Conservation (phyloP, 768 basidiomycete genomes). For the Grammothele lineata region DNA sequence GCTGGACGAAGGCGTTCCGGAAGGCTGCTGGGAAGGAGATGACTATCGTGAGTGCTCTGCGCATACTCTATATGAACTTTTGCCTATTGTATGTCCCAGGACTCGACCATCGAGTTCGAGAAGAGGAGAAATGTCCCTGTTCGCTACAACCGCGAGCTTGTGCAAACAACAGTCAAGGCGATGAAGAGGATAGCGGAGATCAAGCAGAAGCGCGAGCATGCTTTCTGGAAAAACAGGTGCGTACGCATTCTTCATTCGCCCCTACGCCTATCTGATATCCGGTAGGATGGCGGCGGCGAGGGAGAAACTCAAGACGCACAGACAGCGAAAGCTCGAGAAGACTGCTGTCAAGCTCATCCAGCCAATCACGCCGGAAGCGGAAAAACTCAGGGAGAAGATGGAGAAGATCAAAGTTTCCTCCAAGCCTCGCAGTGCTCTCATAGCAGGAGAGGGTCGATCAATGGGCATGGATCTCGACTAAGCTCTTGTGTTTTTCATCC, state of each 20-base stretch:
- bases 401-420: conserved; percentile 76
- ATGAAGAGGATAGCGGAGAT: conserved; percentile 96
- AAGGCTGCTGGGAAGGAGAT: conserved; percentile 99
- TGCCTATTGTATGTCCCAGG: conserved; percentile 42
- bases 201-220: conserved; percentile 82
- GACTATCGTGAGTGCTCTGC: conserved; percentile 68
- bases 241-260: conserved; percentile 5
- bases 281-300: conserved; percentile 79
- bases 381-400: conserved; percentile 53
- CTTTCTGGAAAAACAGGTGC: conserved; percentile 93
- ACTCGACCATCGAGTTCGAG: conserved; percentile 98
- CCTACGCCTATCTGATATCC: no score
- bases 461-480: conserved; percentile 92
- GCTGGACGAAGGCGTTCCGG: conserved; percentile 99
- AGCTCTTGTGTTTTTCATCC: conserved; percentile 15
- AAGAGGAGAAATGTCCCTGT: conserved; percentile 97
- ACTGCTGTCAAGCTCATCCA: conserved; percentile 61
- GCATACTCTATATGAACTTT: no score
- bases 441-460: conserved; percentile 77
- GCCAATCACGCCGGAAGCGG: conserved; percentile 47
- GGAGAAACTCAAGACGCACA: conserved; percentile 72
- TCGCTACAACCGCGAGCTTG: conserved; percentile 91
- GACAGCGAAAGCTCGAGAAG: conserved; percentile 56
- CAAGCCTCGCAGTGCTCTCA: conserved; percentile 66
- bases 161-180: conserved; percentile 90